Percentiles rank a stretch among this genome's conserved stretches.
phyloP scores from a whole-genome alignment of 179 eudicot species.

The Carnegiea gigantea region DNA sequence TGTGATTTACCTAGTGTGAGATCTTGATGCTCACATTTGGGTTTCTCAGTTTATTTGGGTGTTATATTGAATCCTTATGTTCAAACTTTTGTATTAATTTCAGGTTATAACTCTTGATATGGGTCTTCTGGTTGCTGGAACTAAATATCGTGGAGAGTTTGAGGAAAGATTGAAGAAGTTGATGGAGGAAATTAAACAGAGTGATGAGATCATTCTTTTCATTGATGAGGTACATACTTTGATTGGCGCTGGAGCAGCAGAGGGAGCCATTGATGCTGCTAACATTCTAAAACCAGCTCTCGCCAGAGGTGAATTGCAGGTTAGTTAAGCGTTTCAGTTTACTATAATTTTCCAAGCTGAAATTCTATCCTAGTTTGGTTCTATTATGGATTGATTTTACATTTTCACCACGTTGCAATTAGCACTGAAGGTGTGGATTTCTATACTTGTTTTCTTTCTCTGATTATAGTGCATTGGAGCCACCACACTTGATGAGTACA shows the following conservation, averaged over 20 bases:
- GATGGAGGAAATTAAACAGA: constrained; percentile 88
- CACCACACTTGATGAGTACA: constrained; percentile 91
- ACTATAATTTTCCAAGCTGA: neutral
- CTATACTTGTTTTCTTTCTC: neutral
- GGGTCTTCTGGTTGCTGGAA: constrained; percentile 96
- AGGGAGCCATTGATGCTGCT: constrained; percentile 99
- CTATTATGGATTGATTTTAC: neutral
- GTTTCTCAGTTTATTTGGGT: neutral
- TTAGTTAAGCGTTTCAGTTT: constrained; percentile 18
- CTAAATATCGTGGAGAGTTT: constrained; percentile 96
- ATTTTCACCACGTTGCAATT: neutral
- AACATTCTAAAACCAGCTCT: constrained; percentile 97
- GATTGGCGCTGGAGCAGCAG: constrained; percentile 97
- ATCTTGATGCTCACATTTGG: neutral
- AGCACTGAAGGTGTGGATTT: neutral
- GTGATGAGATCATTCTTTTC: constrained; percentile 76
- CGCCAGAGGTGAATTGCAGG: constrained; percentile 97
- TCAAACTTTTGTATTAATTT: constrained; percentile 1
- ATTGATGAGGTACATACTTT: constrained; percentile 95
- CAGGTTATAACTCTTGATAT: constrained; percentile 94
- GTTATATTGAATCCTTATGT: neutral
- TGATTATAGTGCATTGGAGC: constrained; percentile 78
- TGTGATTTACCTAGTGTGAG: neutral
- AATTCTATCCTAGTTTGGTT: neutral
- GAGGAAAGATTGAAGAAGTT: constrained; percentile 86